Evolutionary conservation across 2,329 filamentous ascomycete genomes (phyloP).

Genomic region (Arthrobotrys musiformis): DNA sequence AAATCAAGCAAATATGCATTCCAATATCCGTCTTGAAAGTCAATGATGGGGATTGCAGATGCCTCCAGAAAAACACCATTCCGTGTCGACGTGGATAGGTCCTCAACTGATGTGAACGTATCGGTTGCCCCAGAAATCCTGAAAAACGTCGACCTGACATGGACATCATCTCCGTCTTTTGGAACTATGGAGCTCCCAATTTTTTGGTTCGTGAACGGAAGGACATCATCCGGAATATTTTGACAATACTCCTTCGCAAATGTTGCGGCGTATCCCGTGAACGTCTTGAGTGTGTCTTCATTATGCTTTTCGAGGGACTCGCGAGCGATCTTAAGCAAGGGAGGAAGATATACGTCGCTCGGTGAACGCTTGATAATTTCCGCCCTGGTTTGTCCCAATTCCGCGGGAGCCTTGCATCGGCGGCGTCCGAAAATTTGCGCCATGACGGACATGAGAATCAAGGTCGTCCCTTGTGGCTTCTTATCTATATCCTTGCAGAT

Average conservation of each 20-base stretch:
- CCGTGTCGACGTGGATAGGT: conserved; percentile 74
- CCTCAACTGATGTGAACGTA: conserved; percentile 72
- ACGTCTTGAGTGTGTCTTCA: conserved; percentile 68
- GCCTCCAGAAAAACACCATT: conserved; percentile 79
- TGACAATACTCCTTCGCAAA: conserved; percentile 74
- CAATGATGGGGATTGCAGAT: conserved; percentile 75
- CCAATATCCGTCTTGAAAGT: conserved; percentile 68
- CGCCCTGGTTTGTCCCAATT: conserved; percentile 64
- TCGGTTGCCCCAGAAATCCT: conserved; percentile 77
- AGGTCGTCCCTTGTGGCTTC: conserved; percentile 67
- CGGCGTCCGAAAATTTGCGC: conserved; percentile 75
- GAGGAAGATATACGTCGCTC: conserved; percentile 74
- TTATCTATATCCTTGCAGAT: conserved; percentile 71
- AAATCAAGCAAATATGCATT: conserved; percentile 81
- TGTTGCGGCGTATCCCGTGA: conserved; percentile 72
- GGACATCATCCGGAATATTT: conserved; percentile 66
- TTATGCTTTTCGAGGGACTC: conserved; percentile 73
- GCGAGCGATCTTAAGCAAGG: conserved; percentile 70
- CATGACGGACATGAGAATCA: conserved; percentile 75
- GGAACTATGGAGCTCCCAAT: conserved; percentile 21
- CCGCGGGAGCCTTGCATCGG: conserved; percentile 47
- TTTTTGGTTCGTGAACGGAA: conserved; percentile 69
- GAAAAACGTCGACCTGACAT: conserved; percentile 73
- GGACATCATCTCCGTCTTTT: conserved; percentile 56
- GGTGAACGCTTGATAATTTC: conserved; percentile 68